Base-by-base conservation (phyloP, 768 basidiomycete species). In the Naematelia aurantialba region DNA sequence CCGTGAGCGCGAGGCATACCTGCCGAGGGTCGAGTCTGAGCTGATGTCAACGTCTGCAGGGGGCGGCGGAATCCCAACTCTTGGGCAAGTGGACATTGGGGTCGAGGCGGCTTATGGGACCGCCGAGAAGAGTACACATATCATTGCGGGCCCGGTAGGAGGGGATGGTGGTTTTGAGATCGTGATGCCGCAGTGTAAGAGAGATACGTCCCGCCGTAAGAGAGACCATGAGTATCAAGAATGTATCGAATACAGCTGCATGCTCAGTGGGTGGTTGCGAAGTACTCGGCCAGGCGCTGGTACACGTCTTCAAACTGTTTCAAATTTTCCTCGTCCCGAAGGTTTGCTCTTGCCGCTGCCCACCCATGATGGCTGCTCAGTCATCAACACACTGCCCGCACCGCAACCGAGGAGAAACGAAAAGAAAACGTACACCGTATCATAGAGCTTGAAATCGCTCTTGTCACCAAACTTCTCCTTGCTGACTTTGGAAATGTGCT, bases 241-340 rank as follows among this genome's bases (percentile, higher is more conserved):
- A 1, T 31, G 14, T 21, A 26, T 21, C 30, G 17, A 22, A 39
- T n/a, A 13, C 14, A 13, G 2, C 19, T 39, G 52, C 29, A 54
- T 54, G 17, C 24, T 47, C 46, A 47, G 11, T 47, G 24, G 10
- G 48, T 55, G 14, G 34, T 58, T 8, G 57, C 24, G 39, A 83
- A 83, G 76, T 81, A 83, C 14, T 67, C 72, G n/a, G 79, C 76
- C 3, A 84, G 73, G 30, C 78, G 80, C n/a, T 71, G 61, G 66
- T 85, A 85, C n/a, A 86, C 79, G 56, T 85, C 83, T 62, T 84
- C 79, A 58, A 75, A 85, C 81, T 83, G 82, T 69, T 82, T 82
- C 70, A 81, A 81, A 72, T 85, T 85, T 58, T 85, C 83, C 21
- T 78, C 71, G 52, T 85, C 78, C 25, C 80, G 78, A 54, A 86